Base-by-base conservation (phyloP, 2,329 filamentous ascomycete species). In the Alternaria sp. region DNA sequence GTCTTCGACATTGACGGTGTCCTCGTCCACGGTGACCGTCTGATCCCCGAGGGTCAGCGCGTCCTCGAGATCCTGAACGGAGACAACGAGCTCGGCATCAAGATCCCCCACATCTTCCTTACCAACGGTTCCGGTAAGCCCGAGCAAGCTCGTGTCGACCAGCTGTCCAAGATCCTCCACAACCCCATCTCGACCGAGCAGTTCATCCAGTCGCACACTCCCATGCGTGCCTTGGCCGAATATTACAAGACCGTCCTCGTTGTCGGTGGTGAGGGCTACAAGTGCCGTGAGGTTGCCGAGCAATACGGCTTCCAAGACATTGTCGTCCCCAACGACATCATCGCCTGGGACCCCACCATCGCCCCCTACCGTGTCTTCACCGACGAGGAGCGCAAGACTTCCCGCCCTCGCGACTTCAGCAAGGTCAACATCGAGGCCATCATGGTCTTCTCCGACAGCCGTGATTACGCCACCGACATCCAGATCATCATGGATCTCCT, bases 1-100 rank as follows among this genome's bases (percentile, higher is more conserved):
- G 91, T 90, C 73, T 94, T 93, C 75, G 91, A 93, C 78, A 90
- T 90, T 66, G 88, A 93, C 72, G 91, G 90, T 83, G 90, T 93
- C 62, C 84, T 93, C 23, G 90, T 92, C 60, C 90, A 92, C 80
- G 90, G 90, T 73, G 89, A 90, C 80, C 84, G 89, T 61, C 81
- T 91, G 62, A 92, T 92, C 66, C 88, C 89, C 45, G 86, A 91
- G 81, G 90, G 88, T 64, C 83, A 86, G 73, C 85, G 87, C 61
- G 88, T 87, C 13, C 86, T 92, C 43, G 87, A 90, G 77, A 91
- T 92, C 78, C 83, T 92, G 54, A 92, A 92, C 79, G 90, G 90
- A 51, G 89, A 91, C 81, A 91, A 91, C 80, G 89, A 93, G 82
- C 87, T 93, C 53, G 90, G 90, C 64, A 92, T 93, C 83, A 91